A percentile compares a stretch with the other conserved stretches of the same genome.
Evolutionary conservation across 108 stramenopile genomes (phyloP).

Genomic region (Nannochloropsis oceanica): DNA sequence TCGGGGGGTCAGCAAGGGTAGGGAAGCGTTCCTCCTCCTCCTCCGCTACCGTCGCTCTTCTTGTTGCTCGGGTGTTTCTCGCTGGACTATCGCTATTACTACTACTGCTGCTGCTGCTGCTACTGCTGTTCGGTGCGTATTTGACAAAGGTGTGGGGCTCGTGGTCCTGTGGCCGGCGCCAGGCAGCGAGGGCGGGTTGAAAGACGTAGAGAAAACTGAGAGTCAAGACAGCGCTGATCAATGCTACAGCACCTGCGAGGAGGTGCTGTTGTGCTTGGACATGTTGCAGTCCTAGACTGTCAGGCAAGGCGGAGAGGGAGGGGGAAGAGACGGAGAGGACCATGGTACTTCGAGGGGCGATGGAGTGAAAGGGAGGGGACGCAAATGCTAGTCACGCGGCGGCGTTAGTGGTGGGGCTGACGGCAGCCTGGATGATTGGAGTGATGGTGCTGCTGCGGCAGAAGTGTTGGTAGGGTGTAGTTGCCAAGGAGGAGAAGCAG

Average conservation of each 20-base stretch:
- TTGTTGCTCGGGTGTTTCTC: background rate
- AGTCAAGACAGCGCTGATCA: background rate
- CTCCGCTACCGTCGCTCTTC: background rate
- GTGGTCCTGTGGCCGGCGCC: background rate
- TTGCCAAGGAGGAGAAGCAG: too few relatives aligned
- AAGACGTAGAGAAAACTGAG: background rate
- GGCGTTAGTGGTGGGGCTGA: too few relatives aligned
- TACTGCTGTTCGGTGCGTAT: background rate
- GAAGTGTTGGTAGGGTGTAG: too few relatives aligned
- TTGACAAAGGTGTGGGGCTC: background rate
- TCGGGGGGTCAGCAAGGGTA: background rate
- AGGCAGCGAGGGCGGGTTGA: background rate
- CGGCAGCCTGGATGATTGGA: too few relatives aligned
- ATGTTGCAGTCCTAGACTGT: too few relatives aligned
- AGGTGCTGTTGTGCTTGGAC: too few relatives aligned
- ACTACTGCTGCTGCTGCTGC: background rate
- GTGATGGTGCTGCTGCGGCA: too few relatives aligned
- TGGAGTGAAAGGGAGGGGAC: too few relatives aligned
- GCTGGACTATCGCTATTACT: background rate
- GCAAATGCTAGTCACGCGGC: too few relatives aligned
- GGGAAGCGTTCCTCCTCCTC: conserved; percentile 6
- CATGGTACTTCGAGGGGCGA: too few relatives aligned
- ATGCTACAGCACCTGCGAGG: background rate
- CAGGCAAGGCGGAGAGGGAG: too few relatives aligned
- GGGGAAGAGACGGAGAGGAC: too few relatives aligned